These are phyloP conservation scores for Deakozyma indianensis DNA, from an alignment of 805 yeast genomes.

Conservation along the genomic window DNA sequence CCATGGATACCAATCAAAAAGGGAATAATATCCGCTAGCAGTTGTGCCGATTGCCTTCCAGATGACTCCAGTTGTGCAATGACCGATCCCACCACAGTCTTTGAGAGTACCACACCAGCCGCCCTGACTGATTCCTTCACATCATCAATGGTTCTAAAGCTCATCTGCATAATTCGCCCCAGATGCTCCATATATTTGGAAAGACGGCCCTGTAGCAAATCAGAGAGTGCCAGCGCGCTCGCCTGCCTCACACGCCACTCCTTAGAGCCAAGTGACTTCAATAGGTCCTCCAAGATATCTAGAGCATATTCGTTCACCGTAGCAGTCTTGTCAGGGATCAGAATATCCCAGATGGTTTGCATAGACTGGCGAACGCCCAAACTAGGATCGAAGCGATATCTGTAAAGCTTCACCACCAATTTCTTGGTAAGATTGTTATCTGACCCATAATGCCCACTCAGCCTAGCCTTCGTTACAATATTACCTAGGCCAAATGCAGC, in stretches of 20 bases:
- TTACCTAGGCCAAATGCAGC: conserved; percentile 88
- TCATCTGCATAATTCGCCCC: conserved; percentile 68
- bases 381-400: conserved; percentile 80
- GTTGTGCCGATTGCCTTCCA: conserved; percentile 27
- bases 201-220: conserved; percentile 49
- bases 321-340: conserved; percentile 44
- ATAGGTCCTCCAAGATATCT: conserved; percentile 47
- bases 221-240: conserved; percentile 54
- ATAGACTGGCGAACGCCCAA: conserved; percentile 61
- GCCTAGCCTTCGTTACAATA: conserved; percentile 61
- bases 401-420: conserved; percentile 66
- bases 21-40: conserved; percentile 52
- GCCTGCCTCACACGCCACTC: conserved; percentile 96
- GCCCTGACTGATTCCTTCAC: conserved; percentile 84
- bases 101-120: conserved; percentile 60
- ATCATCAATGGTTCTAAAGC: conserved; percentile 84
- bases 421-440: conserved; percentile 41
- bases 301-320: conserved; percentile 41
- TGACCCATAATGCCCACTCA: conserved; percentile 44
- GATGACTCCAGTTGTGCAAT: conserved; percentile 35
- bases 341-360: conserved; percentile 75
- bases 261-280: conserved; percentile 54
- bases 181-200: conserved; percentile 27
- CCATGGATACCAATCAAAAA: conserved; percentile 71
- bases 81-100: conserved; percentile 20